A percentile compares a stretch with the other conserved stretches of the same genome.
Evolutionary conservation across 2,329 filamentous ascomycete species (phyloP).

Genomic region (Colletotrichum sp.): DNA sequence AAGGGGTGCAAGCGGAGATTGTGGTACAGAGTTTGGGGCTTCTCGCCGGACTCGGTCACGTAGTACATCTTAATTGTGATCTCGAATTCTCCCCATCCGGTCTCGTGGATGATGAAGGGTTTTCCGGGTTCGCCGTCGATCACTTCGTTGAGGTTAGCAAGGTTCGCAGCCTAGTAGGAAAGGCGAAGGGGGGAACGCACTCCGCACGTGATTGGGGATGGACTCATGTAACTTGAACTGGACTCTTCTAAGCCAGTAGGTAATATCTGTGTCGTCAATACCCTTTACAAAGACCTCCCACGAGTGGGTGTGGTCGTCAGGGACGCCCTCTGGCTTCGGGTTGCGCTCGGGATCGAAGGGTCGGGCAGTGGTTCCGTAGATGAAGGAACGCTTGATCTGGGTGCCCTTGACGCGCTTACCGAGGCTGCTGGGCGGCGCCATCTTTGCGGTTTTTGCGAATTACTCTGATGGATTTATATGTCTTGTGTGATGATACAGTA

Average conservation of each 20-base stretch:
- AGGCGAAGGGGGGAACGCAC: constrained; percentile 41
- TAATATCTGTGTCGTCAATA: constrained; percentile 87
- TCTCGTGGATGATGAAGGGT: constrained; percentile 86
- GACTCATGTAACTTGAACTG: constrained; percentile 99
- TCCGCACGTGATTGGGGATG: constrained; percentile 88
- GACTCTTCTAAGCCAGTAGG: constrained; percentile 94
- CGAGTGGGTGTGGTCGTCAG: constrained; percentile 92
- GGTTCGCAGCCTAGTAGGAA: not conserved
- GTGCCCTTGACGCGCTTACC: constrained; percentile 70
- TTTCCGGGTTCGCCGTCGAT: constrained; percentile 73
- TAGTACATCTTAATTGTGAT: constrained; percentile 97
- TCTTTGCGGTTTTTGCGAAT: constrained; percentile 29
- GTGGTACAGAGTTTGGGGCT: constrained; percentile 95
- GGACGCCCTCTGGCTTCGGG: constrained; percentile 76
- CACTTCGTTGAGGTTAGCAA: constrained; percentile 43
- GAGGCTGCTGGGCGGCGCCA: constrained; percentile 64
- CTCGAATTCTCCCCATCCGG: constrained; percentile 97
- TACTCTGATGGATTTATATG: not conserved
- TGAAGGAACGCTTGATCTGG: constrained; percentile 68
- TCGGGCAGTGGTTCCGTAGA: constrained; percentile 81
- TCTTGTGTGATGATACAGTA: not conserved
- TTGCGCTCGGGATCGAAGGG: constrained; percentile 80
- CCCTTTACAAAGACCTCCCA: constrained; percentile 96
- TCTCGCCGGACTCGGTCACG: constrained; percentile 84
- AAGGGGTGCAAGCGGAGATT: constrained; percentile 91